Evolutionary conservation across 768 basidiomycete species (phyloP).

Genomic region (Candolleomyces efflorescens): DNA sequence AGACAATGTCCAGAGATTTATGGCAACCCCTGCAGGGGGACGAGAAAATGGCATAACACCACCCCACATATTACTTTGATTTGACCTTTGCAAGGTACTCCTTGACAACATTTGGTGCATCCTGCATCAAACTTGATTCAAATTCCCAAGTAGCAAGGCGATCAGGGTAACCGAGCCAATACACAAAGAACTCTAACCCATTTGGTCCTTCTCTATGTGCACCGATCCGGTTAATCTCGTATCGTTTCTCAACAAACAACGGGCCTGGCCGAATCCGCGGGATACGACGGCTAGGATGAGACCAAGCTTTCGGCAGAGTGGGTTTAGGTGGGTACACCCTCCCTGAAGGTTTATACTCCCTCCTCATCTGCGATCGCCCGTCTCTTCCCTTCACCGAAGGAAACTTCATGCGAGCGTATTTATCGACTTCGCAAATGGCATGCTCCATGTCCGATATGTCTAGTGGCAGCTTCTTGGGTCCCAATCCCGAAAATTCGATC

Average conservation of each 20-base stretch:
- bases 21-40: no score
- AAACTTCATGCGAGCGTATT: constrained; percentile 62
- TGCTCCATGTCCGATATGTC: constrained; percentile 75
- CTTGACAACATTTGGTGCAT: constrained; percentile 42
- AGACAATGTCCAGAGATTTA: no score
- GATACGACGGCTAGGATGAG: constrained; percentile 35
- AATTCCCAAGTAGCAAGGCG: constrained; percentile 59
- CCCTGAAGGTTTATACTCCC: constrained; percentile 28
- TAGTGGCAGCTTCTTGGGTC: constrained; percentile 46
- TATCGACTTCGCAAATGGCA: constrained; percentile 74
- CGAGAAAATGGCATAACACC: no score
- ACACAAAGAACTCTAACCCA: constrained; percentile 42
- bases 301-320: constrained; percentile 54
- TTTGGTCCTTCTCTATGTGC: constrained; percentile 31
- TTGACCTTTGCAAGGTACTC: constrained; percentile 30
- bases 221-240: constrained; percentile 31
- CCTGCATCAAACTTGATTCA: constrained; percentile 37
- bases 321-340: constrained; percentile 19
- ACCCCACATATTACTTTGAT: not conserved
- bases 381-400: constrained; percentile 37
- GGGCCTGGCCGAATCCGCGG: constrained; percentile 37
- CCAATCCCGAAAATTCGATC: constrained; percentile 47
- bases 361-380: constrained; percentile 32
- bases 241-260: constrained; percentile 41
- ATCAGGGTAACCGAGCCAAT: constrained; percentile 52